These are phyloP conservation scores for Boletus rex-veris DNA, from an alignment of 768 basidiomycete species.

Conservation along the genomic window DNA sequence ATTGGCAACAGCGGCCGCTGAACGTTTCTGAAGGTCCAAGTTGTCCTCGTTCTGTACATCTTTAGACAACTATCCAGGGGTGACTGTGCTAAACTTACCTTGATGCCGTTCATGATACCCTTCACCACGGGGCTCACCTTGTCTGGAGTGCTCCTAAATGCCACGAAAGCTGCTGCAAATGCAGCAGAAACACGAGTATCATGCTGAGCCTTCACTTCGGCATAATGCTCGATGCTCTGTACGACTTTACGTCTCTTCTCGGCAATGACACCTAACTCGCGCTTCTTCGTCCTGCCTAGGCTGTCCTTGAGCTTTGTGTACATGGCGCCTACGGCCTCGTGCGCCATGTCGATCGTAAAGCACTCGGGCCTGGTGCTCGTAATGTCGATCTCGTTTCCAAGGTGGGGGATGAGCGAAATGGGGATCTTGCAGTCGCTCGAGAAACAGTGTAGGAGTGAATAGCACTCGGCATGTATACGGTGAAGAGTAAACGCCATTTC, in stretches of 20 bases:
- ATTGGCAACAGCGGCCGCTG: conserved; percentile 79
- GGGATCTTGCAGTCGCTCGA: conserved; percentile 84
- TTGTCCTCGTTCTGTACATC: conserved; percentile 79
- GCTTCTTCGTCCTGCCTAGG: conserved; percentile 75
- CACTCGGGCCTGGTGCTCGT: conserved; percentile 57
- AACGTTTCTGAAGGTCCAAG: conserved; percentile 80
- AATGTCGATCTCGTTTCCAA: conserved; percentile 77
- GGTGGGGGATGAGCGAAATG: conserved; percentile 68
- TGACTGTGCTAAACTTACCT: conserved; percentile 49
- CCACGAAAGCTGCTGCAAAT: conserved; percentile 88
- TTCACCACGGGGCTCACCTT: conserved; percentile 97
- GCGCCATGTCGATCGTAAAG: conserved; percentile 80
- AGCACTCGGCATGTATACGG: conserved; percentile 78
- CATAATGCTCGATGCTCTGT: conserved; percentile 72
- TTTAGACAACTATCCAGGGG: conserved; percentile 3
- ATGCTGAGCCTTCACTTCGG: conserved; percentile 77
- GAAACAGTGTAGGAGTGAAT: conserved; percentile 78
- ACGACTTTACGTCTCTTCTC: conserved; percentile 73
- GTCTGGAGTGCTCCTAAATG: conserved; percentile 79
- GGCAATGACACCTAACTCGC: conserved; percentile 63
- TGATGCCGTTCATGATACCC: conserved; percentile 96
- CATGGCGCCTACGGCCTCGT: conserved; percentile 62
- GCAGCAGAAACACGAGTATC: conserved; percentile 87
- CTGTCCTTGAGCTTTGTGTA: conserved; percentile 73
- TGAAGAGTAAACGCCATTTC: conserved; percentile 84